Conservation (phyloP, 2,329 filamentous ascomycete genomes). For the Stachybotrys echinatus region DNA sequence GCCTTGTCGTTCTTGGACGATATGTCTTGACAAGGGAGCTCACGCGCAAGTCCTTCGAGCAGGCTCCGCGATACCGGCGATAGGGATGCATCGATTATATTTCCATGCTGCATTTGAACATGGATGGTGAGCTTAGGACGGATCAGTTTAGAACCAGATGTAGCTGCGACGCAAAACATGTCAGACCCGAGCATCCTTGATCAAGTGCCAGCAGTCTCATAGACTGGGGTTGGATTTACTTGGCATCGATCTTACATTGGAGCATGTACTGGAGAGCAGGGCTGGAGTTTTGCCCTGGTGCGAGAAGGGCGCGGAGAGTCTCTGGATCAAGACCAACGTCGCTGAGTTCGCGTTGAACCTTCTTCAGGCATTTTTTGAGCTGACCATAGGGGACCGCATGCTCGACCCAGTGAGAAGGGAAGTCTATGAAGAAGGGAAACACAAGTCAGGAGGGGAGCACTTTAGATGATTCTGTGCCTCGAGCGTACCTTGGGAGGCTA, state of each 20-base stretch:
- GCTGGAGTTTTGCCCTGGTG: conserved; percentile 18
- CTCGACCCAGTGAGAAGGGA: conserved; percentile 66
- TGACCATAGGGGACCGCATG: conserved; percentile 78
- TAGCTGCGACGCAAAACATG: conserved; percentile 15
- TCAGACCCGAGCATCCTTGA: background rate
- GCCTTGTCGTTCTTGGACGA: background rate
- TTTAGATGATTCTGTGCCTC: background rate
- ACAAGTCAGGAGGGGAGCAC: background rate
- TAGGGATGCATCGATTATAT: conserved; percentile 63
- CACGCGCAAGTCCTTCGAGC: conserved; percentile 53
- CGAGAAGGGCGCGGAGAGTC: conserved; percentile 62
- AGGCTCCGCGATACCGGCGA: conserved; percentile 60
- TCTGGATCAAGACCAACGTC: conserved; percentile 67
- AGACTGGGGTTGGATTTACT: background rate
- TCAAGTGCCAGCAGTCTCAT: background rate
- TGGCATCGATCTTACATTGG: conserved; percentile 30
- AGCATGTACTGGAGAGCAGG: conserved; percentile 43
- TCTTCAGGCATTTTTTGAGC: conserved; percentile 85
- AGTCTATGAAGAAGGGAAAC: conserved; percentile 39
- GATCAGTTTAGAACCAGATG: conserved; percentile 40
- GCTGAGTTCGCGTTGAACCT: conserved; percentile 66
- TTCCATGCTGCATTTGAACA: conserved; percentile 60
- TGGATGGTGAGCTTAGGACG: conserved; percentile 66
- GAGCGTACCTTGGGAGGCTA: conserved; percentile 53
- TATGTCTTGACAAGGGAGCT: conserved; percentile 17